Evolutionary conservation across 2,329 filamentous ascomycete species (phyloP).

Genomic region (Plenodomus tracheiphilus): DNA sequence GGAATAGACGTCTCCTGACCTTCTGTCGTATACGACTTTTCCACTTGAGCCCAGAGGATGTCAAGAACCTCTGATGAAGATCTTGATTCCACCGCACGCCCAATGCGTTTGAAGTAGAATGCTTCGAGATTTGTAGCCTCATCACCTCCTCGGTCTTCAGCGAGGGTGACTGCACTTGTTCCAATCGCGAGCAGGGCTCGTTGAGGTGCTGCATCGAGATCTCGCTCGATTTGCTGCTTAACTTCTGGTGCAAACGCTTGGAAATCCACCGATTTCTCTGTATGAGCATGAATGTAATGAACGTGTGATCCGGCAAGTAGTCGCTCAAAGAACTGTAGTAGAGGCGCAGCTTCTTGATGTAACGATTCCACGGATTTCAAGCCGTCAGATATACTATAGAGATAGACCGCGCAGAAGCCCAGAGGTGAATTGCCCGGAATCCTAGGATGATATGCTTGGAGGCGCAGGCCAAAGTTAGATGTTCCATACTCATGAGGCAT

Average conservation of each 20-base stretch:
- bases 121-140: constrained; percentile 21
- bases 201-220: constrained; percentile 26
- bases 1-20: constrained; percentile 26
- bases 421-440: constrained; percentile 15
- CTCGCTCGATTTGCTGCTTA: constrained; percentile 15
- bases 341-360: constrained; percentile 28
- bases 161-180: constrained; percentile 1
- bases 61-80: constrained; percentile 20
- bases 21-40: constrained; percentile 17
- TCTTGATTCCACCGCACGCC: constrained; percentile 22
- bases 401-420: constrained; percentile 35
- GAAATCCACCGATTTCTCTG: constrained; percentile 10
- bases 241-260: constrained; percentile 18
- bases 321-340: constrained; percentile 29
- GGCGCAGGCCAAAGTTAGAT: constrained; percentile 28
- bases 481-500: constrained; percentile 5
- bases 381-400: constrained; percentile 35
- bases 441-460: constrained; percentile 32
- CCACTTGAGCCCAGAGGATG: constrained; percentile 26
- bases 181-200: constrained; percentile 24
- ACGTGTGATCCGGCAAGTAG: constrained; percentile 28
- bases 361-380: constrained; percentile 17
- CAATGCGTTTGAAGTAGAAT: constrained; percentile 32
- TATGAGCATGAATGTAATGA: constrained; percentile 13
- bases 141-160: constrained; percentile 5